Evolutionary conservation across 2,329 filamentous ascomycete genomes (phyloP).

Genomic region (Diaporthe helianthi): DNA sequence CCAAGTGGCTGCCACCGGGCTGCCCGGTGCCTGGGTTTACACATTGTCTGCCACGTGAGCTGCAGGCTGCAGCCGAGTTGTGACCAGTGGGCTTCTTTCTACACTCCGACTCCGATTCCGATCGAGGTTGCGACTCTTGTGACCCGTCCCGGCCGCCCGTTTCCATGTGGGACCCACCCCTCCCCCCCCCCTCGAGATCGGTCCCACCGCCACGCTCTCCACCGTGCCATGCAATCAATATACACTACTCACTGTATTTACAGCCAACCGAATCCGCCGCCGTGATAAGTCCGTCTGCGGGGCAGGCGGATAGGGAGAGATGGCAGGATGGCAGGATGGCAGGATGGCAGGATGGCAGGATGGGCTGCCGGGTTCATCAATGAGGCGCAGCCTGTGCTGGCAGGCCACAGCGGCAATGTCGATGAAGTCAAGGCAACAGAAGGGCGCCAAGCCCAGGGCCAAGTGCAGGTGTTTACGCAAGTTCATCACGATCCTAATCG

Average conservation of each 20-base stretch:
- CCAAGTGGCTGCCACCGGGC: constrained; percentile 7
- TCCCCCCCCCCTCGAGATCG: constrained; percentile 18
- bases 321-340: background rate
- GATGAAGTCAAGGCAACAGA: constrained; percentile 5
- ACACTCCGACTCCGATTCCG: constrained; percentile 15
- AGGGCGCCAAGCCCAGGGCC: constrained; percentile 11
- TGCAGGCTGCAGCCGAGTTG: constrained; percentile 22
- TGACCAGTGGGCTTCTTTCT: constrained; percentile 16
- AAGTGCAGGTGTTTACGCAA: constrained; percentile 14
- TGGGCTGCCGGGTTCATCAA: background rate
- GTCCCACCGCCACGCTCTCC: constrained; percentile 10
- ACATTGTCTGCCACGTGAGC: constrained; percentile 9
- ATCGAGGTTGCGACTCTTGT: constrained; percentile 12
- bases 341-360: too few species aligned
- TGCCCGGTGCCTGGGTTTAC: constrained; percentile 1
- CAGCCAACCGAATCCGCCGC: background rate
- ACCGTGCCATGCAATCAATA: background rate
- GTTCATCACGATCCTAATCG: constrained; percentile 17
- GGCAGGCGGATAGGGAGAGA: background rate
- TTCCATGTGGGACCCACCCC: constrained; percentile 19
- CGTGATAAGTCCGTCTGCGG: background rate
- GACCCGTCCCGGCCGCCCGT: constrained; percentile 15
- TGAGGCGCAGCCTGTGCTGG: too few species aligned
- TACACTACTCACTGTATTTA: too few species aligned
- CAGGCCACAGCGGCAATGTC: constrained; percentile 15